phyloP scores from a whole-genome alignment of 441 rosid genomes.

The Adansonia gregorii region DNA sequence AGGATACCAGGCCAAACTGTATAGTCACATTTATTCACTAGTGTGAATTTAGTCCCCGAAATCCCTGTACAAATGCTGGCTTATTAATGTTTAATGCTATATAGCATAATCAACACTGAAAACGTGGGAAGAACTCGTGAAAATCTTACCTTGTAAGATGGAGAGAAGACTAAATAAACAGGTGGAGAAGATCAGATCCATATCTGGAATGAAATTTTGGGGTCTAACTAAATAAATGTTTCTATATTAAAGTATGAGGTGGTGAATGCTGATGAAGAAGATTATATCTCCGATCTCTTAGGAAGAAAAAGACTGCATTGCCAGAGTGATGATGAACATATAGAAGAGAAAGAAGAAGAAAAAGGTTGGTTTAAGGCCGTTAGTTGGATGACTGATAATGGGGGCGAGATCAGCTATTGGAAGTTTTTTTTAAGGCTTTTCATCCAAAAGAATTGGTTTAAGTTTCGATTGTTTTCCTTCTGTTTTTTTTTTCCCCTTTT shows the following conservation, averaged over 20 bases:
- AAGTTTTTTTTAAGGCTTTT: background rate
- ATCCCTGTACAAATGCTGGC: conserved; percentile 34
- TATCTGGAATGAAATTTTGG: conserved; percentile 7
- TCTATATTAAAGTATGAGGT: background rate
- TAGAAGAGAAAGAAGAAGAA: background rate
- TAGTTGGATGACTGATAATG: background rate
- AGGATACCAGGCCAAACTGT: conserved; percentile 68
- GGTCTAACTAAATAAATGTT: background rate
- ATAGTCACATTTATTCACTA: conserved; percentile 54
- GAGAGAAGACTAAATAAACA: conserved; percentile 36
- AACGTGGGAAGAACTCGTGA: background rate
- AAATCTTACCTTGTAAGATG: conserved; percentile 36
- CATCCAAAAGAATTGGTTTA: background rate
- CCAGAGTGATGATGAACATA: background rate
- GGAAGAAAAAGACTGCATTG: conserved; percentile 10
- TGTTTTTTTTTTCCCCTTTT: no score
- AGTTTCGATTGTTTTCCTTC: background rate
- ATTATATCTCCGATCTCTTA: background rate
- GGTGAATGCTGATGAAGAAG: background rate
- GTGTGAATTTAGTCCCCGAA: conserved; percentile 56
- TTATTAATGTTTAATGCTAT: background rate
- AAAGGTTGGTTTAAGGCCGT: background rate
- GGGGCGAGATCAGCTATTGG: background rate
- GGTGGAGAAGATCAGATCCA: conserved; percentile 31
- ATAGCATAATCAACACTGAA: background rate